phyloP scores from a whole-genome alignment of 257 asterid genomes.

The Solanum chiquidenum region DNA sequence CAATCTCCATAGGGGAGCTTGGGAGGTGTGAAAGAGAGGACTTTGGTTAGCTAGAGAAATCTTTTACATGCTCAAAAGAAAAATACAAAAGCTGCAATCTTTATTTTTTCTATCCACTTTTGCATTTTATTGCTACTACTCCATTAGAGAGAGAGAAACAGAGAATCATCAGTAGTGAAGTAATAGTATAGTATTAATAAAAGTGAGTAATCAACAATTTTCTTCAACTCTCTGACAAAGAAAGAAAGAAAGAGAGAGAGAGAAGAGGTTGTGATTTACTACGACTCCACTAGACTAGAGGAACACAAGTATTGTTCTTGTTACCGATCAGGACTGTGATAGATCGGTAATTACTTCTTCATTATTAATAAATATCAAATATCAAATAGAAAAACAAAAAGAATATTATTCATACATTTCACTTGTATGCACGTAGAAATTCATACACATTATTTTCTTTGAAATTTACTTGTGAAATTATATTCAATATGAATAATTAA shows the following conservation, averaged over 20 bases:
- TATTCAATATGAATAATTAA: neutral
- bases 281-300: neutral
- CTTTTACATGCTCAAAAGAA: constrained; percentile 17
- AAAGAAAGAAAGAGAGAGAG: neutral
- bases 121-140: neutral
- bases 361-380: too few relatives aligned
- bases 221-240: constrained; percentile 6
- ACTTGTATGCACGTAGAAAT: too few relatives aligned
- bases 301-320: neutral
- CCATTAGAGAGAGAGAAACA: neutral
- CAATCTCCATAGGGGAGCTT: constrained; percentile 18
- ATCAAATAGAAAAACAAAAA: too few relatives aligned
- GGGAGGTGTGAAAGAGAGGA: constrained; percentile 77
- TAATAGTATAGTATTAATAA: neutral
- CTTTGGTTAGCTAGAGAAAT: constrained; percentile 23
- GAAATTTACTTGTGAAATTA: neutral
- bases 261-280: neutral
- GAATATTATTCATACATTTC: too few relatives aligned
- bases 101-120: constrained; percentile 4
- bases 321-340: too few relatives aligned
- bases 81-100: constrained; percentile 30
- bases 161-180: neutral
- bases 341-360: too few relatives aligned
- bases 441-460: neutral
- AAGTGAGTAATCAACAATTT: neutral